Evolutionary conservation across 148 eudicot genomes (phyloP), one percentile per base, ranked within the genome.

Genomic region (Dysphania ambrosioides): DNA sequence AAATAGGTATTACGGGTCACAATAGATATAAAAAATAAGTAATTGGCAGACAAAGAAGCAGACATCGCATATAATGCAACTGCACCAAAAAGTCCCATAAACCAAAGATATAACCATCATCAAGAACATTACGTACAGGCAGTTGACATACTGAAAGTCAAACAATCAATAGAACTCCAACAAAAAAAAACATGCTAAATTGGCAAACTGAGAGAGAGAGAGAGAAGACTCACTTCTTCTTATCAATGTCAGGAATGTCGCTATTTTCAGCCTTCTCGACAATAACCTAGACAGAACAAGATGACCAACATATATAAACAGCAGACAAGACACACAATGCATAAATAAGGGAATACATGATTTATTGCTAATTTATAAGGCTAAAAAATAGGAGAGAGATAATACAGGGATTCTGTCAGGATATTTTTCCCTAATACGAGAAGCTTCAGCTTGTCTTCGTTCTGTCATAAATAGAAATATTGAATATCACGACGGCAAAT

Each of bases 391-490:
- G 1, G 12, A 44, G 44, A 68, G 71, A 61, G 4, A 31, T 9
- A 66, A 60, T 89, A 93, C 98, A 74, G 97, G 98, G 38, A 93
- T 93, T 88, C 98, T 83, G 81, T 93, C 97, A 16, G 97, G 95
- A 60, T 93, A 93, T 85, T 91, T 93, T 85, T 93, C 95, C 84
- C 98, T 86, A 81, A 93, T 93, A 71, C 98, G 97, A 76, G 90
- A 81, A 83, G 98, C 91, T 86, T 93, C 98, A 72, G 95, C 98
- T 83, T 91, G 98, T 57, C 98, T 87, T 85, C 95, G 89, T 70
- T 93, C 98, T 93, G 91, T 21, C 70, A 70, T 18, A 41, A 40
- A 69, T n/a, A n/a, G 5, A 72, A 41, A 53, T 49, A 4, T 13
- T 18, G 16, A 5, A 49, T 13, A 65, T 44, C 57, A 23, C 62